Percentiles rank a stretch among this genome's conserved stretches.
Evolutionary conservation across 768 basidiomycete genomes (phyloP).

Genomic region (Panaeolus papilionaceus): DNA sequence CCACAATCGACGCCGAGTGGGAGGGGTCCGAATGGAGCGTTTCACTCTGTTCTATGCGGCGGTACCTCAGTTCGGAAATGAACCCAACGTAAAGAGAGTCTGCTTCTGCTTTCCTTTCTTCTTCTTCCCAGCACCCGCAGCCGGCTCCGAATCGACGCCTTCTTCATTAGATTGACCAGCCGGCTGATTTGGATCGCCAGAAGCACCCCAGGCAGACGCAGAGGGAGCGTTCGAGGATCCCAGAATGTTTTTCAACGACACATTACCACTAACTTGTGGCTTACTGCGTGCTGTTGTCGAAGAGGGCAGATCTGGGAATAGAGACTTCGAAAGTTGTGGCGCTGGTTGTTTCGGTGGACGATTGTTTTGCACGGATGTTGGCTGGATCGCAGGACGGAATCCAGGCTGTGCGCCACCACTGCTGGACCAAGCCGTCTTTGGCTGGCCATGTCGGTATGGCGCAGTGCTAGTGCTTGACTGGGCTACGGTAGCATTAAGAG

Average conservation of each 20-base stretch:
- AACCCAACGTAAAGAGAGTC: constrained; percentile 75
- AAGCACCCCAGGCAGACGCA: constrained; percentile 47
- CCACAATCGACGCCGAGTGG: neutral
- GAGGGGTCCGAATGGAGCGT: neutral
- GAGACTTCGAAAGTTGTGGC: constrained; percentile 56
- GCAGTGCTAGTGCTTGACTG: constrained; percentile 30
- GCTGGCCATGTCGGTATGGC: constrained; percentile 49
- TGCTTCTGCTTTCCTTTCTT: constrained; percentile 86
- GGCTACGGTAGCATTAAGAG: constrained; percentile 20
- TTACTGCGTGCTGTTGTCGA: constrained; percentile 45
- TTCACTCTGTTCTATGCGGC: neutral
- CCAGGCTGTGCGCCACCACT: constrained; percentile 34
- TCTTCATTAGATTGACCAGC: constrained; percentile 51
- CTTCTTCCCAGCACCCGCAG: constrained; percentile 65
- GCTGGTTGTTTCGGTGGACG: constrained; percentile 31
- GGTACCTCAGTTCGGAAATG: constrained; percentile 45
- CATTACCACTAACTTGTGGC: constrained; percentile 64
- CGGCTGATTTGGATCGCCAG: constrained; percentile 17
- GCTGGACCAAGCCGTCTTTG: constrained; percentile 69
- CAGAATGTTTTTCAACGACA: constrained; percentile 70
- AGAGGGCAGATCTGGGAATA: constrained; percentile 77
- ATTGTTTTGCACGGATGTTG: constrained; percentile 18
- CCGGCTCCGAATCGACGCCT: constrained; percentile 29
- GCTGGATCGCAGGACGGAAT: constrained; percentile 22
- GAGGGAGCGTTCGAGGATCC: constrained; percentile 49